These are phyloP conservation scores for Endothia cerciana DNA, from an alignment of 2,329 filamentous ascomycete species.

Conservation along the genomic window DNA sequence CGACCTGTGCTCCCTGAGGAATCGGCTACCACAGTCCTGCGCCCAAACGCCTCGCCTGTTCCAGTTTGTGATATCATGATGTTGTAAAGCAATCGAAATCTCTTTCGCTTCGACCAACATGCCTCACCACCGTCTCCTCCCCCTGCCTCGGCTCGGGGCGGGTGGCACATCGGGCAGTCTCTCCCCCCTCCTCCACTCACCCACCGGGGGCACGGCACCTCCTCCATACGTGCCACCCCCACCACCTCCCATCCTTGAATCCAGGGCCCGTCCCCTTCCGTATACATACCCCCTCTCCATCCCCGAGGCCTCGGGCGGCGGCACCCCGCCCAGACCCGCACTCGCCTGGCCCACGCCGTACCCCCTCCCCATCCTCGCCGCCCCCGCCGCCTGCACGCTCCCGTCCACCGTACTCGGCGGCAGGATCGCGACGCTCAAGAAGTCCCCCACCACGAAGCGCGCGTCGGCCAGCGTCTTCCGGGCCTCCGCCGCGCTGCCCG, in stretches of 20 bases:
- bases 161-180: constrained; percentile 57
- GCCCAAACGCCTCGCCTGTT: constrained; percentile 11
- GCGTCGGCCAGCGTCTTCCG: constrained; percentile 76
- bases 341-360: constrained; percentile 43
- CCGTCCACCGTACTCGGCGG: constrained; percentile 73
- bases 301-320: constrained; percentile 33
- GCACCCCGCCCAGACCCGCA: constrained; percentile 32
- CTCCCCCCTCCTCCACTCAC: constrained; percentile 71
- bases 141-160: constrained; percentile 50
- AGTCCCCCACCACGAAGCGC: constrained; percentile 87
- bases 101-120: constrained; percentile 26
- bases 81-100: neutral
- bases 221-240: constrained; percentile 37
- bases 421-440: constrained; percentile 79
- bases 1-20: neutral
- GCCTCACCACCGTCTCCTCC: constrained; percentile 42
- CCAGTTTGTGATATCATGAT: constrained; percentile 17
- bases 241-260: constrained; percentile 41
- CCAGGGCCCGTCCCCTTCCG: constrained; percentile 6
- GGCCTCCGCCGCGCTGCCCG: constrained; percentile 58
- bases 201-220: constrained; percentile 43
- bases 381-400: constrained; percentile 67
- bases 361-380: constrained; percentile 49
- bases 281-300: constrained; percentile 50
- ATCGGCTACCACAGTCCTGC: neutral